These are phyloP conservation scores for Chytriomyces hyalinus DNA, from an alignment of 192 early-diverging fungal genomes.

Conservation along the genomic window DNA sequence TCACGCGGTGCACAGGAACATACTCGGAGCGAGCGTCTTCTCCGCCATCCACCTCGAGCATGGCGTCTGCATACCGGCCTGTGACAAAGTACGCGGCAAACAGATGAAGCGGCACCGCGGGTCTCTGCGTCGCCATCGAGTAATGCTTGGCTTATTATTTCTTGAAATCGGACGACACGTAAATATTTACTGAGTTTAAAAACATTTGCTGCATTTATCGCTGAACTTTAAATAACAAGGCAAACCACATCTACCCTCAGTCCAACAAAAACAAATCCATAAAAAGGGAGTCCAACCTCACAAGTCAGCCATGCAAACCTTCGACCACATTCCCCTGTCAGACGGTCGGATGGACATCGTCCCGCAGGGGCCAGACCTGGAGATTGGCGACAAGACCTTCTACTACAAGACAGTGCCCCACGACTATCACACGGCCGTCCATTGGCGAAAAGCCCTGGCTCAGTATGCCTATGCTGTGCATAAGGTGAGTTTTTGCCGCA, in stretches of 20 bases:
- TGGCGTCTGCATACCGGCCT: constrained; percentile 21
- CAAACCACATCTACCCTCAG: too few relatives aligned
- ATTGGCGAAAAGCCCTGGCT: not conserved
- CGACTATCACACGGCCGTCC: not conserved
- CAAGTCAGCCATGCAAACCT: not conserved
- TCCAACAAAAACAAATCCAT: not conserved
- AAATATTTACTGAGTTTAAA: too few relatives aligned
- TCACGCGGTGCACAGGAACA: constrained; percentile 29
- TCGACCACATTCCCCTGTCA: not conserved
- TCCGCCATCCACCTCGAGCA: not conserved
- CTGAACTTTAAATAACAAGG: too few relatives aligned
- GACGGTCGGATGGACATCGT: not conserved
- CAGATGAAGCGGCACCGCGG: not conserved
- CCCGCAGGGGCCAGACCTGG: not conserved
- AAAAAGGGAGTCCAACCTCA: not conserved
- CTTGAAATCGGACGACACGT: too few relatives aligned
- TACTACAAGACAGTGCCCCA: not conserved
- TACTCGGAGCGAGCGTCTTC: not conserved
- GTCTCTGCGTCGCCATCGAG: not conserved
- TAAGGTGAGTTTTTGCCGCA: not conserved
- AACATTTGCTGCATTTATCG: too few relatives aligned
- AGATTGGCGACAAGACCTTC: not conserved
- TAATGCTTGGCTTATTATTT: too few relatives aligned
- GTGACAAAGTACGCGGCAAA: constrained; percentile 30
- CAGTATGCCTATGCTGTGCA: not conserved